Evolutionary conservation across 106 monocot species (phyloP).

Genomic region (Ottelia alismoides): DNA sequence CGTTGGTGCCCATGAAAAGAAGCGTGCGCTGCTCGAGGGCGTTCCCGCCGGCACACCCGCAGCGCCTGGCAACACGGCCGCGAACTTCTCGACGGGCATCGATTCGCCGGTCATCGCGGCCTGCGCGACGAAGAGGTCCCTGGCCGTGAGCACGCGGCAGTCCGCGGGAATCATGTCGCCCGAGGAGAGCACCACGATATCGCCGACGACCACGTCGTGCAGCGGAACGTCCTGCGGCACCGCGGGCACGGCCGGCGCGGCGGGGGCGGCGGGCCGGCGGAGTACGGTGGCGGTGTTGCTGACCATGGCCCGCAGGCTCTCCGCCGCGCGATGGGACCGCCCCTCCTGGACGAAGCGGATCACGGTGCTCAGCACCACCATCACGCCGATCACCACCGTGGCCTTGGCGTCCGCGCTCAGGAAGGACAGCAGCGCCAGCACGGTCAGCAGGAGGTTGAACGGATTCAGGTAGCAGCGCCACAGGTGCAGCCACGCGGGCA

Average conservation of each 20-base stretch:
- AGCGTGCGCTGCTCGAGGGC: too few relatives aligned
- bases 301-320: conserved; percentile 13
- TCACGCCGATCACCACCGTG: conserved; percentile 28
- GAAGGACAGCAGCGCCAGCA: conserved; percentile 24
- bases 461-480: conserved; percentile 26
- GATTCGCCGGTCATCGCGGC: conserved; percentile 15
- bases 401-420: conserved; percentile 12
- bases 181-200: conserved; percentile 23
- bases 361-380: conserved; percentile 18
- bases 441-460: conserved; percentile 28
- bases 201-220: conserved; percentile 32
- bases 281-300: conserved; percentile 27
- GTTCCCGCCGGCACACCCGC: too few relatives aligned
- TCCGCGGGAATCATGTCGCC: conserved; percentile 48
- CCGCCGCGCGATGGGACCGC: conserved; percentile 20
- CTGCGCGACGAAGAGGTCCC: conserved; percentile 33
- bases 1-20: conserved; percentile 38
- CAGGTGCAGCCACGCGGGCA: conserved; percentile 24
- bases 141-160: conserved; percentile 21
- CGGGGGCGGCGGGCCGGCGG: conserved; percentile 32
- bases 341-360: conserved; percentile 21
- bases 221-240: conserved; percentile 48
- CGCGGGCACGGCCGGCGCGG: conserved; percentile 23
- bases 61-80: background rate
- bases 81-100: background rate